phyloP scores from a whole-genome alignment of 306 rosid genomes.

The Acacia melanoxylon region DNA sequence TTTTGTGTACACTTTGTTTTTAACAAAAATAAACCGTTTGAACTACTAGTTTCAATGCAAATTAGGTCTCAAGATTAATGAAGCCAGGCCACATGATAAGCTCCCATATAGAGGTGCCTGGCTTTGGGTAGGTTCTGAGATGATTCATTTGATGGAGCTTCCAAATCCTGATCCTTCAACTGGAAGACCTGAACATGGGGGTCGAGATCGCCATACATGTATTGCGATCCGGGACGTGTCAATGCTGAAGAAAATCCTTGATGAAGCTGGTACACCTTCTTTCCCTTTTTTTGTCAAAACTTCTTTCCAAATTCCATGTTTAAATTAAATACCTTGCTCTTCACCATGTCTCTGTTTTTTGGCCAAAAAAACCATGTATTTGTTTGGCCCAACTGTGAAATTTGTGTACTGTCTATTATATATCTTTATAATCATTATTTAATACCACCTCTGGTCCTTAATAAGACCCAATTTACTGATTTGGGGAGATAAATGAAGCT shows the following conservation, averaged over 20 bases:
- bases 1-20: background rate
- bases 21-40: slow-evolving; percentile 8
- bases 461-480: too few species aligned
- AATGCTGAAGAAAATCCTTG: slow-evolving; percentile 80
- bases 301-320: background rate
- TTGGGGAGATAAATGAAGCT: too few species aligned
- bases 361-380: background rate
- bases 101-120: slow-evolving; percentile 98
- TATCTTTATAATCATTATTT: background rate
- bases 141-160: slow-evolving; percentile 98
- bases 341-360: background rate
- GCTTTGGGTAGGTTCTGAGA: slow-evolving; percentile 98
- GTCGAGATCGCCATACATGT: slow-evolving; percentile 92
- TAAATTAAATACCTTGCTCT: background rate
- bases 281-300: background rate
- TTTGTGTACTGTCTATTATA: background rate
- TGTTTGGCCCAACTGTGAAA: background rate
- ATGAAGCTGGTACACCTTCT: slow-evolving; percentile 63
- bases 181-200: slow-evolving; percentile 88
- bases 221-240: slow-evolving; percentile 74
- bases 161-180: slow-evolving; percentile 94
- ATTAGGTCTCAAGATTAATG: slow-evolving; percentile 81
- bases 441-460: background rate
- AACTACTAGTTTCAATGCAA: slow-evolving; percentile 24
- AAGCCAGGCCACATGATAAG: slow-evolving; percentile 94